These are phyloP conservation scores for Nigrospora sphaerica DNA, from an alignment of 2,329 filamentous ascomycete genomes.

Conservation along the genomic window DNA sequence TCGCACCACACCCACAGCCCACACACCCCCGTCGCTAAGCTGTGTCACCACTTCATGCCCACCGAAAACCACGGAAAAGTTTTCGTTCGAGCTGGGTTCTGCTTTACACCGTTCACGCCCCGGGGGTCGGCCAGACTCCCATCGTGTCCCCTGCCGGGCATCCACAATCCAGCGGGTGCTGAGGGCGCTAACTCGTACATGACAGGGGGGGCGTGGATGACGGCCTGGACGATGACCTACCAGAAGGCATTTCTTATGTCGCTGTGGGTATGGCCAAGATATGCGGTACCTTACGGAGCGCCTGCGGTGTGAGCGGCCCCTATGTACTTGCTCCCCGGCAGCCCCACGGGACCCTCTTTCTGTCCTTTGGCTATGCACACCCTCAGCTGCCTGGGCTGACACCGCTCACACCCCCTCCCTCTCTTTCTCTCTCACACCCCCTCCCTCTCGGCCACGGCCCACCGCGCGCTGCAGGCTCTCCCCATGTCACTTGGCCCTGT, in stretches of 20 bases:
- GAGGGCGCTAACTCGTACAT: too few relatives aligned
- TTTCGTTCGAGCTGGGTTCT: not conserved
- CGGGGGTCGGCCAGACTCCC: not conserved
- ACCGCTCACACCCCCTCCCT: not conserved
- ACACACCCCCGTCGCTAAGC: not conserved
- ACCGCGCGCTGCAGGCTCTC: not conserved
- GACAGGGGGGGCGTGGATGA: too few relatives aligned
- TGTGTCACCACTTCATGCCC: not conserved
- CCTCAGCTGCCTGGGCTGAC: not conserved
- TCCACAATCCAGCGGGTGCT: not conserved
- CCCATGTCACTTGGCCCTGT: conserved; percentile 2
- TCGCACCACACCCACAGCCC: not conserved
- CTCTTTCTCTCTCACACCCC: not conserved
- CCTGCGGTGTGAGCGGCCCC: too few relatives aligned
- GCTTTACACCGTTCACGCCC: conserved; percentile 1
- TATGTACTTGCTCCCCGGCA: too few relatives aligned
- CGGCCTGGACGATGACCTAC: too few relatives aligned
- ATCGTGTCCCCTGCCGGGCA: not conserved
- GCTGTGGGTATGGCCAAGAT: too few relatives aligned
- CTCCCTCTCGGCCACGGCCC: not conserved
- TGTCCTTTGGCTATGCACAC: conserved; percentile 1
- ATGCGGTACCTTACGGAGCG: too few relatives aligned
- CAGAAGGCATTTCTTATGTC: too few relatives aligned
- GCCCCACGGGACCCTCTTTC: too few relatives aligned
- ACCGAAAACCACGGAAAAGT: conserved; percentile 1